Percentiles rank a stretch among this genome's conserved stretches.
Conservation (phyloP, 345 rosid genomes). For the Brassica napus region DNA sequence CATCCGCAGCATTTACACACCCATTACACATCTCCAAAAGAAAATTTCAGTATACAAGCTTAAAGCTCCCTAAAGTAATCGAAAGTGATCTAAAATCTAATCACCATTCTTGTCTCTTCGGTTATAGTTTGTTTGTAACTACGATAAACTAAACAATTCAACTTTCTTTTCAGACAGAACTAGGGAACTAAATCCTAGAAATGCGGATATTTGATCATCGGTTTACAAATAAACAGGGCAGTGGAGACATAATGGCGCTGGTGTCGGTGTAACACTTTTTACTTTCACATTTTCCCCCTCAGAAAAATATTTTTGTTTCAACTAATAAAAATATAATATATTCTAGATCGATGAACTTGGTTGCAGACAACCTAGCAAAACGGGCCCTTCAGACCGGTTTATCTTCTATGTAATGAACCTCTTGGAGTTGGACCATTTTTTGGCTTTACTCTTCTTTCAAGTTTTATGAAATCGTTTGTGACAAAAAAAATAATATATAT, state of each 20-base stretch:
- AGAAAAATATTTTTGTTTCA: neutral
- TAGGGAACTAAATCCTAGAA: slow-evolving; percentile 35
- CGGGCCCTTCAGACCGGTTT: too few relatives aligned
- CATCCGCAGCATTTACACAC: neutral
- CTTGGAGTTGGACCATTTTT: too few relatives aligned
- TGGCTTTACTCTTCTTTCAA: too few relatives aligned
- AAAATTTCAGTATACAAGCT: neutral
- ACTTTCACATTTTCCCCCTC: slow-evolving; percentile 2
- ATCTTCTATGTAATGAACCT: too few relatives aligned
- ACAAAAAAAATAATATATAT: too few relatives aligned
- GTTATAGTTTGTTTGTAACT: slow-evolving; percentile 4
- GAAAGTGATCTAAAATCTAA: neutral
- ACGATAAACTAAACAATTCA: slow-evolving; percentile 7
- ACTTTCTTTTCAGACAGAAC: neutral
- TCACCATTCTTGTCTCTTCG: slow-evolving; percentile 14
- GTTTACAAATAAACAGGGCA: slow-evolving; percentile 20
- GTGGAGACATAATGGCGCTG: slow-evolving; percentile 36
- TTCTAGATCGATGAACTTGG: too few relatives aligned
- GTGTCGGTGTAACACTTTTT: slow-evolving; percentile 36
- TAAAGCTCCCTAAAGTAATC: neutral
- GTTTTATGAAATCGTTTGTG: too few relatives aligned
- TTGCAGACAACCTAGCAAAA: too few relatives aligned
- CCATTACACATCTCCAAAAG: neutral
- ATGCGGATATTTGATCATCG: slow-evolving; percentile 31
- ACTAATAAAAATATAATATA: neutral